phyloP scores from a whole-genome alignment of 805 yeast species.

The Wickerhamomyces chaumierensis region DNA sequence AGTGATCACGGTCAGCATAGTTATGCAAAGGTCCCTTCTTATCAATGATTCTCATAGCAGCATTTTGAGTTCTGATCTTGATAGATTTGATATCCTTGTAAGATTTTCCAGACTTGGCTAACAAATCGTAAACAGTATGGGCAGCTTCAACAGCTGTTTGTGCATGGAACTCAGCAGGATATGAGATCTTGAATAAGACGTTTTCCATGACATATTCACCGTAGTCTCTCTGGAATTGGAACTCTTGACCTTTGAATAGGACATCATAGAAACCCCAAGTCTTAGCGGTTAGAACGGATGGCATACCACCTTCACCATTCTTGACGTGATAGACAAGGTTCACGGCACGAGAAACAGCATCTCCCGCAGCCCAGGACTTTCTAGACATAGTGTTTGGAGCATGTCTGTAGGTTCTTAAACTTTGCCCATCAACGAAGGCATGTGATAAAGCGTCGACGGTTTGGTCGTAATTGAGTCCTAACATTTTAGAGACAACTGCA shows the following conservation, averaged over 20 bases:
- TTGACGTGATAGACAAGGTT: constrained; percentile 41
- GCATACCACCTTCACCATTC: constrained; percentile 44
- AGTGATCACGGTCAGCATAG: constrained; percentile 56
- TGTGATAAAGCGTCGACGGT: constrained; percentile 46
- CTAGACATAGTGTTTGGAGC: constrained; percentile 55
- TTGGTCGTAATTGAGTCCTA: constrained; percentile 39
- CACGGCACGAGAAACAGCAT: constrained; percentile 48
- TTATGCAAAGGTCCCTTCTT: constrained; percentile 49
- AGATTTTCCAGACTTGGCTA: constrained; percentile 30
- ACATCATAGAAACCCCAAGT: constrained; percentile 60
- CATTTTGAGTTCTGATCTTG: constrained; percentile 46
- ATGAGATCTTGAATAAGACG: constrained; percentile 47
- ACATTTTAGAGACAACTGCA: constrained; percentile 44
- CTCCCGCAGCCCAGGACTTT: constrained; percentile 63
- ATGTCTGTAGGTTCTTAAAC: constrained; percentile 50
- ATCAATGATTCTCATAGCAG: constrained; percentile 49
- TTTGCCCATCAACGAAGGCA: constrained; percentile 51
- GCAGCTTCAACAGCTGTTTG: constrained; percentile 57
- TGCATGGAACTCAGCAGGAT: constrained; percentile 58
- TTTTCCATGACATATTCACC: constrained; percentile 56
- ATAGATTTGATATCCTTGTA: constrained; percentile 37
- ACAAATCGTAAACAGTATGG: constrained; percentile 27
- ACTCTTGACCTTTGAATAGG: constrained; percentile 39
- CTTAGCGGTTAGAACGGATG: constrained; percentile 43
- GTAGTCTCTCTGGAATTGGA: constrained; percentile 41